A percentile compares a stretch with the other conserved stretches of the same genome.
Conservation (phyloP, 2,329 filamentous ascomycete species). For the Colletotrichum aenigma region DNA sequence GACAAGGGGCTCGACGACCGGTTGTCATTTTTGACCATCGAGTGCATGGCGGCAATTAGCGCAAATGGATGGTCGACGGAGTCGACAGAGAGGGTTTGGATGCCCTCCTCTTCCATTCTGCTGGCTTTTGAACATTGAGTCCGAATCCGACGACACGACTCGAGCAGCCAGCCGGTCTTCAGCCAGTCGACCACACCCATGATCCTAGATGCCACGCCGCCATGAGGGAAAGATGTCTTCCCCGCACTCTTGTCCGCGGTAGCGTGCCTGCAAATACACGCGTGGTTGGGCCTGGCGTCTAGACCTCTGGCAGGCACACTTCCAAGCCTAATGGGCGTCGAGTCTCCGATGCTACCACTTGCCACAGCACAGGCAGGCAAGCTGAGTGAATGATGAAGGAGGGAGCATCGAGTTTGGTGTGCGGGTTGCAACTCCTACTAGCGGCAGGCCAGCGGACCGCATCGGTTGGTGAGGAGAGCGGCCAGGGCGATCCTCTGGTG, state of each 20-base stretch:
- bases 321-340: background rate
- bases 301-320: background rate
- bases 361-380: background rate
- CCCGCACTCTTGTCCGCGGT: background rate
- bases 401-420: background rate
- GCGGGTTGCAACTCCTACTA: conserved; percentile 2
- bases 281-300: background rate
- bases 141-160: background rate
- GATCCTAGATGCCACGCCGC: background rate
- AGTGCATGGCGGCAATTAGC: conserved; percentile 1
- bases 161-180: background rate
- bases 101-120: background rate
- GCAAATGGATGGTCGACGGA: background rate
- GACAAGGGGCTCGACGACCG: background rate
- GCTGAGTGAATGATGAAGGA: background rate
- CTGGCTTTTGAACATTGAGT: background rate
- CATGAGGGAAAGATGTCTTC: background rate
- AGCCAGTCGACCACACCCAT: background rate
- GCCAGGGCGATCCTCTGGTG: background rate
- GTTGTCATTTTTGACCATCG: background rate
- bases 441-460: background rate
- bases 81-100: background rate
- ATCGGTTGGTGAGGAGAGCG: background rate
- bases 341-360: conserved; percentile 3
- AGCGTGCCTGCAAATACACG: background rate